Conservation (phyloP, 23 red algal genomes). For the Cyanidiococcus yangmingshanensis region DNA sequence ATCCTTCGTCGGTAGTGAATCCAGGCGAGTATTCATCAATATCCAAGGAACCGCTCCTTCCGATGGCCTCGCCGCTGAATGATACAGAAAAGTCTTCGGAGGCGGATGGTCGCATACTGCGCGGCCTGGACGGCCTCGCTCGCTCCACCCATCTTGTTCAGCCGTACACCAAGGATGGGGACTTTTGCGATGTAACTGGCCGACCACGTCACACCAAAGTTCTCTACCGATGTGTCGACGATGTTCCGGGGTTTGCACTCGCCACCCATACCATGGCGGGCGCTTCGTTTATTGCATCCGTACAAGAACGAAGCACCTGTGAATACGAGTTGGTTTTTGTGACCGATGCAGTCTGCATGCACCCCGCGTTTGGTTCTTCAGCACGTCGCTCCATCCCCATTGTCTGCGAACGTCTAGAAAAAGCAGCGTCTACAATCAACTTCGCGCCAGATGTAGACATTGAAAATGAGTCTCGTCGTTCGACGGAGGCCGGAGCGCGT, state of each 20-base stretch:
- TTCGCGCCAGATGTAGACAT: no score
- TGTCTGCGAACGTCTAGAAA: neutral
- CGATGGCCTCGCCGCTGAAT: neutral
- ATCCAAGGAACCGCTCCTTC: neutral
- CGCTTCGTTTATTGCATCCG: neutral
- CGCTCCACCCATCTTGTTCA: neutral
- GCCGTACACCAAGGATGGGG: neutral
- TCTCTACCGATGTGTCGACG: neutral
- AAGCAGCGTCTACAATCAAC: no score
- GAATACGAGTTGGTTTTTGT: constrained; percentile 1
- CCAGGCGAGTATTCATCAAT: neutral
- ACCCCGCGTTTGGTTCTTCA: neutral
- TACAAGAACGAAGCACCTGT: neutral
- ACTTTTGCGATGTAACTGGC: neutral
- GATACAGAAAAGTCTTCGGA: neutral
- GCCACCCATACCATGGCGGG: neutral
- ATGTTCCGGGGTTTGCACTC: neutral
- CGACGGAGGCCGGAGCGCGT: no score
- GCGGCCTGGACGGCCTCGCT: neutral
- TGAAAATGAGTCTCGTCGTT: no score
- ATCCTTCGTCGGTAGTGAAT: neutral
- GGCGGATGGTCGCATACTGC: neutral
- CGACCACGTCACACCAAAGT: neutral
- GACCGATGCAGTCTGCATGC: neutral
- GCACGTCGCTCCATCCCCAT: neutral